Evolutionary conservation across 2,329 filamentous ascomycete genomes (phyloP), one percentile per base, ranked within the genome.

Genomic region (Akanthomyces muscarius): DNA sequence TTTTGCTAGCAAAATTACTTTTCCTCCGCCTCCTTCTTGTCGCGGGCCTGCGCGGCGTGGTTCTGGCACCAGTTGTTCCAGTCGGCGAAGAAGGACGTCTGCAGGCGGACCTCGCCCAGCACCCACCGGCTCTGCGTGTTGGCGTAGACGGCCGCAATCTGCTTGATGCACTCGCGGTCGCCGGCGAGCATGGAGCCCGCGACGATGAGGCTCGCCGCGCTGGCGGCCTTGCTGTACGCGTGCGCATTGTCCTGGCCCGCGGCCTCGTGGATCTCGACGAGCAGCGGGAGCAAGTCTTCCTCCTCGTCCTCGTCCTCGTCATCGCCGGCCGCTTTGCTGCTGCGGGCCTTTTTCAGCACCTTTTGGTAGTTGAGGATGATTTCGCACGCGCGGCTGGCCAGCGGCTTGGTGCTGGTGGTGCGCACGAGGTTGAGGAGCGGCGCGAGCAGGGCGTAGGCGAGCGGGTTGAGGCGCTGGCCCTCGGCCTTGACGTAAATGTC

Each of bases 401-500:
- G 84, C 60, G 91, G 83, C 75, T 91, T 92, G 65, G 87, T 88
- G 44, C 83, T 86, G 0, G 91, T 95, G n/a, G 84, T 89, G 63
- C 91, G 87, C 52, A 91, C 86, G 48, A 95, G 84, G 51, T 83
- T 80, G n/a, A 96, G 80, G 0, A 97, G 80, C 0, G 94, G 92
- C 8, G 93, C 74, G 6, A 97, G 78, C 10, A 95, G 76, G 44
- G 86, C 81, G 50, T 95, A 84, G 0, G 87, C 85, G 1, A 93
- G 78, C 1, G 83, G 76, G 69, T 87, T 89, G 51, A 45, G 50
- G 51, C 59, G 51, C 25, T 82, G 82, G 62, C 89, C 85, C 75
- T 95, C 89, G 68, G 89, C 89, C 74, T 90, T 92, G 66, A 95
- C 82, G 74, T 92, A 98, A 66, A 95, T 89, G 65, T 89, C 86